A percentile compares a stretch with the other conserved stretches of the same genome.
These are phyloP conservation scores for Gilbertella persicaria DNA, from an alignment of 371 early-diverging fungal genomes.

Conservation along the genomic window DNA sequence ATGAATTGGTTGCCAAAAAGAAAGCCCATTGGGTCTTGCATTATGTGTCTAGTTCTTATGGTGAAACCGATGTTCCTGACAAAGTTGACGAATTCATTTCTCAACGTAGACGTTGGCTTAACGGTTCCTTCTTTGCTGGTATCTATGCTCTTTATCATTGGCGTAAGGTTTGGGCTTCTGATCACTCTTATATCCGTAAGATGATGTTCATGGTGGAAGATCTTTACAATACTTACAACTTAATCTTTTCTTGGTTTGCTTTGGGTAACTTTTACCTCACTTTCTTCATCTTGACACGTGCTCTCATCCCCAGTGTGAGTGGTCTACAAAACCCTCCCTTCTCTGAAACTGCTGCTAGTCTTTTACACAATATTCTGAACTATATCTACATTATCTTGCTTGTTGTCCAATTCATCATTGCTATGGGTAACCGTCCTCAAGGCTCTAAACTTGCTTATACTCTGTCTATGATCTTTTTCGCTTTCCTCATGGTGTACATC, in stretches of 20 bases:
- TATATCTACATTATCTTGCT: slow-evolving; percentile 68
- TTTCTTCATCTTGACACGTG: slow-evolving; percentile 70
- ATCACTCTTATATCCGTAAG: slow-evolving; percentile 68
- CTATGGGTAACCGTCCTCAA: slow-evolving; percentile 83
- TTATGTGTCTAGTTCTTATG: slow-evolving; percentile 68
- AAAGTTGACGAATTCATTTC: slow-evolving; percentile 77
- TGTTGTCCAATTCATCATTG: slow-evolving; percentile 65
- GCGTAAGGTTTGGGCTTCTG: slow-evolving; percentile 58
- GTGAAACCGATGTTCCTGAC: slow-evolving; percentile 86
- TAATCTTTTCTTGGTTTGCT: slow-evolving; percentile 79
- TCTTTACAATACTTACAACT: slow-evolving; percentile 60
- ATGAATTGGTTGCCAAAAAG: slow-evolving; percentile 79
- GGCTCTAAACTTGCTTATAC: slow-evolving; percentile 54
- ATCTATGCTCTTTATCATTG: slow-evolving; percentile 63
- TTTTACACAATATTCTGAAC: slow-evolving; percentile 42
- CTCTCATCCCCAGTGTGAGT: slow-evolving; percentile 27
- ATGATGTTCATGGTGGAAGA: slow-evolving; percentile 64
- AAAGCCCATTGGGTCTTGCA: slow-evolving; percentile 72
- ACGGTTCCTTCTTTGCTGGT: slow-evolving; percentile 77
- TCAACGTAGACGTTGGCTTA: slow-evolving; percentile 89
- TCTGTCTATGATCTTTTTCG: slow-evolving; percentile 52
- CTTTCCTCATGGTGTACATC: slow-evolving; percentile 60
- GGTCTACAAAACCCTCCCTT: slow-evolving; percentile 31
- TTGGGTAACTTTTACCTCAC: slow-evolving; percentile 77
- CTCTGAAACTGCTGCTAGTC: slow-evolving; percentile 23